These are phyloP conservation scores for Solidago caesia DNA, from an alignment of 129 eudicot species.

Conservation along the genomic window DNA sequence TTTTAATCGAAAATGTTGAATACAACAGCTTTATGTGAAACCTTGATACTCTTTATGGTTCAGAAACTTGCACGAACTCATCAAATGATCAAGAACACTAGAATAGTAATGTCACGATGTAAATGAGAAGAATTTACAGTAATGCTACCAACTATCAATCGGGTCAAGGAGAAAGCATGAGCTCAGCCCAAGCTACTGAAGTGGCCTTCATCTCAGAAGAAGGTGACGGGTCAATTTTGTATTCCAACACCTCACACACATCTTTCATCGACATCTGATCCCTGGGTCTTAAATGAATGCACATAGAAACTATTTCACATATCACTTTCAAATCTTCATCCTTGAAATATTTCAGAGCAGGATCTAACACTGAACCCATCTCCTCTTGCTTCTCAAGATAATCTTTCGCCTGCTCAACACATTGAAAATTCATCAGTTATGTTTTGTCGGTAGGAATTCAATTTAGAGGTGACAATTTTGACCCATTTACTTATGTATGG, in stretches of 20 bases:
- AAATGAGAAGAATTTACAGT: conserved; percentile 27
- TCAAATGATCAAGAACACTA: conserved; percentile 28
- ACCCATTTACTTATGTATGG: not conserved
- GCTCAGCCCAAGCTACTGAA: conserved; percentile 91
- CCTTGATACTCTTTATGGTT: conserved; percentile 16
- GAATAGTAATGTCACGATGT: conserved; percentile 12
- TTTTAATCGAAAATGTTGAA: not conserved
- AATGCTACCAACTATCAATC: not conserved
- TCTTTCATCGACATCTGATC: conserved; percentile 60
- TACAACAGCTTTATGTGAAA: conserved; percentile 8
- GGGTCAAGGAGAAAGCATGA: conserved; percentile 68
- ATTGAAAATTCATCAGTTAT: conserved; percentile 1
- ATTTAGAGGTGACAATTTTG: not conserved
- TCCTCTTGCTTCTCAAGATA: conserved; percentile 61
- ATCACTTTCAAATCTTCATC: conserved; percentile 65
- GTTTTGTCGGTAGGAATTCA: not conserved
- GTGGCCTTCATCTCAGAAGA: conserved; percentile 80
- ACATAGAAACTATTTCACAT: conserved; percentile 65
- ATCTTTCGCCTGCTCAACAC: conserved; percentile 62
- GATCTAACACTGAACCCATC: conserved; percentile 66
- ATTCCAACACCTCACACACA: conserved; percentile 62
- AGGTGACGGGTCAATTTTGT: conserved; percentile 59
- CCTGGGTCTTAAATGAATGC: conserved; percentile 49
- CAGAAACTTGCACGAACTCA: conserved; percentile 15
- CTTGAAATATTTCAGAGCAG: conserved; percentile 65